Conservation (phyloP, 805 yeast species). For the Metschnikowia hibisci region DNA sequence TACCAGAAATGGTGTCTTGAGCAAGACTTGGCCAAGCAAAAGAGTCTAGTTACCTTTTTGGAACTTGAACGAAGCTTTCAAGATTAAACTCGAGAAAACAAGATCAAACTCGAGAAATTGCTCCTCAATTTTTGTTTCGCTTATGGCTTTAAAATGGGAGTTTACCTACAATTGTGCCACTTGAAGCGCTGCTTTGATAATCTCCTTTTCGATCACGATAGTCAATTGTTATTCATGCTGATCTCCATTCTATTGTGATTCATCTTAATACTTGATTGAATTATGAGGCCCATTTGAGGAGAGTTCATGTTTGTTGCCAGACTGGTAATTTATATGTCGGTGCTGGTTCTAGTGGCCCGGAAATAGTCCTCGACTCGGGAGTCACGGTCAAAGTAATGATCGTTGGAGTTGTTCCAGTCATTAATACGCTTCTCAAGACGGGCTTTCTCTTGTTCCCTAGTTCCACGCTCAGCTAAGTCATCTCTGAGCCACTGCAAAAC, state of each 20-base stretch:
- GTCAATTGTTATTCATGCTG: background rate
- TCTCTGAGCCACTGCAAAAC: constrained; percentile 63
- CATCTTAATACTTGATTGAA: no score
- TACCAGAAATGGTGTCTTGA: constrained; percentile 32
- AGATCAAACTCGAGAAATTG: background rate
- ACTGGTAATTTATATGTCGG: background rate
- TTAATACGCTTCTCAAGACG: constrained; percentile 43
- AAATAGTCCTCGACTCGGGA: constrained; percentile 47
- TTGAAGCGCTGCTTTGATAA: no score
- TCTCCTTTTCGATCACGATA: no score
- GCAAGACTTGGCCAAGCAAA: constrained; percentile 20
- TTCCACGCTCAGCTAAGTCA: constrained; percentile 54
- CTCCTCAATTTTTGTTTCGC: background rate
- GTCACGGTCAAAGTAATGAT: constrained; percentile 39
- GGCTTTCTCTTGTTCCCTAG: constrained; percentile 42
- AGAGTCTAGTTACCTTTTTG: constrained; percentile 27
- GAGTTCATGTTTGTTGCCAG: background rate
- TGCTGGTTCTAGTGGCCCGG: constrained; percentile 42
- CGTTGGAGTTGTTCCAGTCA: constrained; percentile 50
- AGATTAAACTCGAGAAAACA: background rate
- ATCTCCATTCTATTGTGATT: no score
- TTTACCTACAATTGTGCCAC: no score
- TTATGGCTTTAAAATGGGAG: background rate
- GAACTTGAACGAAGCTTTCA: constrained; percentile 26
- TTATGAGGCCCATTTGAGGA: no score